A percentile compares a stretch with the other conserved stretches of the same genome.
These are phyloP conservation scores for Piloderma croceum DNA, from an alignment of 768 basidiomycete genomes.

Conservation along the genomic window DNA sequence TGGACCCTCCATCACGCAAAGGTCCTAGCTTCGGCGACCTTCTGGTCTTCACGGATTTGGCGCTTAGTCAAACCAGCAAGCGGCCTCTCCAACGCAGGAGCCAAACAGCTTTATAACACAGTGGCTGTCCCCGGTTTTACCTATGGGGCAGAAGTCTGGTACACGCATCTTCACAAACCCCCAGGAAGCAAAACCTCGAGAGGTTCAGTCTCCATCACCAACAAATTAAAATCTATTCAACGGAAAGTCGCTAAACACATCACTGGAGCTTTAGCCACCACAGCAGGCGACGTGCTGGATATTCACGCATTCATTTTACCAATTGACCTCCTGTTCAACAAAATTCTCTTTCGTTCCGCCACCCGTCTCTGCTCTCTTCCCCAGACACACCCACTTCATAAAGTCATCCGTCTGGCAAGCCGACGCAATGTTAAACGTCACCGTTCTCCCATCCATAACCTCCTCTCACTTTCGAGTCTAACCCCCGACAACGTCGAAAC, in stretches of 20 bases:
- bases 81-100: slow-evolving; percentile 6
- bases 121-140: slow-evolving; percentile 21
- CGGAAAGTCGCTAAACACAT: not conserved
- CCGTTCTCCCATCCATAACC: not conserved
- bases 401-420: not conserved
- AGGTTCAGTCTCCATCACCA: not conserved
- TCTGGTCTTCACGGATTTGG: not conserved
- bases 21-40: not conserved
- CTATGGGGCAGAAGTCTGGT: slow-evolving; percentile 21
- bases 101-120: slow-evolving; percentile 15
- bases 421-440: not conserved
- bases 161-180: not conserved
- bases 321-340: slow-evolving; percentile 5
- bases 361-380: not conserved
- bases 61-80: not conserved
- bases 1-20: slow-evolving; percentile 17
- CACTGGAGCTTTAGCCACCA: slow-evolving; percentile 7
- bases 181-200: not conserved
- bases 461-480: not conserved
- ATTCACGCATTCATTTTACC: slow-evolving; percentile 11
- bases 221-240: not conserved
- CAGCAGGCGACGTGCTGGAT: slow-evolving; percentile 10
- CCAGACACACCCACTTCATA: not conserved
- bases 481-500: not conserved
- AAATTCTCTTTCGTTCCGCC: not conserved